Evolutionary conservation across 371 early-diverging fungal species (phyloP).

Genomic region (Nematocida major): DNA sequence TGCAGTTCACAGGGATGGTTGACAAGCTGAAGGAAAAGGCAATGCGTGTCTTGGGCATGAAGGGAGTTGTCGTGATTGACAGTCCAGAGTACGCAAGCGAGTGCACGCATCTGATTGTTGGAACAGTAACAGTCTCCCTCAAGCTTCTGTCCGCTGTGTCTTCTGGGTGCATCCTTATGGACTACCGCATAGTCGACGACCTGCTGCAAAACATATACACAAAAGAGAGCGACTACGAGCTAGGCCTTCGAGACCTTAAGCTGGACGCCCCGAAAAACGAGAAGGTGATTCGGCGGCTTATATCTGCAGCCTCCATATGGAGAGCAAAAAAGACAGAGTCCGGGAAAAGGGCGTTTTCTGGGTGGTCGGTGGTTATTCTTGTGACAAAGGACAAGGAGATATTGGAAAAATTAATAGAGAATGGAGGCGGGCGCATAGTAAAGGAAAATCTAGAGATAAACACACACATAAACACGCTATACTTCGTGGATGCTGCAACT

Average conservation of each 20-base stretch:
- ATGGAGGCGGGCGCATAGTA: slow-evolving; percentile 29
- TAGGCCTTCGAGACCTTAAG: background rate
- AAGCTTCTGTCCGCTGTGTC: slow-evolving; percentile 62
- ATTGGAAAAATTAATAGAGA: slow-evolving; percentile 22
- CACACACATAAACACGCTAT: background rate
- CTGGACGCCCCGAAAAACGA: slow-evolving; percentile 26
- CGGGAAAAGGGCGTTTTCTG: slow-evolving; percentile 58
- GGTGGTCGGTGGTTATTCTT: slow-evolving; percentile 55
- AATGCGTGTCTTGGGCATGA: slow-evolving; percentile 25
- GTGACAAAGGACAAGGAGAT: background rate
- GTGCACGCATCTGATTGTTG: slow-evolving; percentile 64
- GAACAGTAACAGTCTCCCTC: slow-evolving; percentile 56
- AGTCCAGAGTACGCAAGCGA: slow-evolving; percentile 7
- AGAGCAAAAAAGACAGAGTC: slow-evolving; percentile 5
- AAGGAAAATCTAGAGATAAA: too few species aligned
- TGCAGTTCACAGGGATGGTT: slow-evolving; percentile 63
- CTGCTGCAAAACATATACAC: slow-evolving; percentile 3
- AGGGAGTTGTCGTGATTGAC: slow-evolving; percentile 48
- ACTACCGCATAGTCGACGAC: slow-evolving; percentile 57
- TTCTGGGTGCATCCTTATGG: slow-evolving; percentile 60
- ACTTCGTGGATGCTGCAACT: background rate
- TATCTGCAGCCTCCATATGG: background rate
- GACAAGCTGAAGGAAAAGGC: slow-evolving; percentile 54
- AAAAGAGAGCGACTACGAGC: background rate
- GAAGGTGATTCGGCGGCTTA: slow-evolving; percentile 12